phyloP scores from a whole-genome alignment of 2,329 filamentous ascomycete genomes.

The Bipolaris bicolor region DNA sequence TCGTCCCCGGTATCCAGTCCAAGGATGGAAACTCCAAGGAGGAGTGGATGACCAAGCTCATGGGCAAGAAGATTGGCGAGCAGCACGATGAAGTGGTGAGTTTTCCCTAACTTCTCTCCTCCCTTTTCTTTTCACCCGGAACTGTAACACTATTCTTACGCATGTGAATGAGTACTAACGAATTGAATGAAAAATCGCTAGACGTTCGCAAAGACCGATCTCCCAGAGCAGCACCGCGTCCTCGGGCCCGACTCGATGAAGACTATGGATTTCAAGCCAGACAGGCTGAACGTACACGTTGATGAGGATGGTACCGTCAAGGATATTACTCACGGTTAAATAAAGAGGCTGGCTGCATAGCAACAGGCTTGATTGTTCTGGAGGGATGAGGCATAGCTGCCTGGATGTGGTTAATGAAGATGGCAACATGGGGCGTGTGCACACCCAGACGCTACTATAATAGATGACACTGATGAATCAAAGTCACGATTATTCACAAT shows the following conservation, averaged over 20 bases:
- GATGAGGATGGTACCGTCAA: conserved; percentile 56
- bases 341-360: not conserved
- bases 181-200: conserved; percentile 17
- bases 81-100: conserved; percentile 52
- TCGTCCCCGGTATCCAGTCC: conserved; percentile 55
- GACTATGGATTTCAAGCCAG: conserved; percentile 57
- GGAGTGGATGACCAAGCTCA: conserved; percentile 56
- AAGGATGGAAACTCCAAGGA: conserved; percentile 42
- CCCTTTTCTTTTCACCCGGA: no score
- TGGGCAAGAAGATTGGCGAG: conserved; percentile 60
- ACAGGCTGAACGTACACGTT: conserved; percentile 58
- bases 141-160: no score
- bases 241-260: conserved; percentile 54
- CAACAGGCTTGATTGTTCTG: not conserved
- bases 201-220: conserved; percentile 59
- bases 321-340: conserved; percentile 56
- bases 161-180: no score
- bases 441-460: not conserved
- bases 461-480: not conserved
- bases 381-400: not conserved
- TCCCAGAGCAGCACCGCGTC: conserved; percentile 56
- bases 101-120: no score
- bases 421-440: not conserved
- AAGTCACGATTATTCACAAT: not conserved
- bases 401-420: not conserved